phyloP scores from a whole-genome alignment of 208 protist species.

The Trichomonas vaginalis region DNA sequence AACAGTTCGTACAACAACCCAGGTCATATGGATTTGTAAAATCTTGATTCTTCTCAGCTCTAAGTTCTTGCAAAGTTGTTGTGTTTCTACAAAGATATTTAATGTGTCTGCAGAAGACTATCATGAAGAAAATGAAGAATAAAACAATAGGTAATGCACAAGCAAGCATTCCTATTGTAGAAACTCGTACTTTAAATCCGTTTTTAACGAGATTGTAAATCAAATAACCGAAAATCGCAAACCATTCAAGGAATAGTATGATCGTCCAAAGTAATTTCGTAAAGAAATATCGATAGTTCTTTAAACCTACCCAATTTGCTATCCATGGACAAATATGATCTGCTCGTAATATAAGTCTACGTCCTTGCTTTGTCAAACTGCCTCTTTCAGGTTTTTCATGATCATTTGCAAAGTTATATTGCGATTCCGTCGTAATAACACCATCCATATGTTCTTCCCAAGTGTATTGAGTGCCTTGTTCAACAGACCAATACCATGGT shows the following conservation, averaged over 20 bases:
- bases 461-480: background rate
- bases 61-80: slow-evolving; percentile 3
- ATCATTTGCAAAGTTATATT: background rate
- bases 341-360: background rate
- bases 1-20: background rate
- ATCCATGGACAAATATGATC: slow-evolving; percentile 12
- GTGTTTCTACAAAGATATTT: background rate
- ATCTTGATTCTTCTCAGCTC: background rate
- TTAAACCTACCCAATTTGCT: background rate
- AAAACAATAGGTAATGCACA: background rate
- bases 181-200: background rate
- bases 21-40: background rate
- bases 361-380: background rate
- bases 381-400: background rate
- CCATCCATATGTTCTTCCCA: background rate
- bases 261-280: background rate
- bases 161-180: background rate
- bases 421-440: background rate
- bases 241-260: background rate
- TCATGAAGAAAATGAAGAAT: background rate
- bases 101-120: background rate
- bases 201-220: background rate
- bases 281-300: background rate
- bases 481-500: background rate
- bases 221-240: background rate